phyloP scores from a whole-genome alignment of 345 rosid genomes.

The Pugionium cornutum region DNA sequence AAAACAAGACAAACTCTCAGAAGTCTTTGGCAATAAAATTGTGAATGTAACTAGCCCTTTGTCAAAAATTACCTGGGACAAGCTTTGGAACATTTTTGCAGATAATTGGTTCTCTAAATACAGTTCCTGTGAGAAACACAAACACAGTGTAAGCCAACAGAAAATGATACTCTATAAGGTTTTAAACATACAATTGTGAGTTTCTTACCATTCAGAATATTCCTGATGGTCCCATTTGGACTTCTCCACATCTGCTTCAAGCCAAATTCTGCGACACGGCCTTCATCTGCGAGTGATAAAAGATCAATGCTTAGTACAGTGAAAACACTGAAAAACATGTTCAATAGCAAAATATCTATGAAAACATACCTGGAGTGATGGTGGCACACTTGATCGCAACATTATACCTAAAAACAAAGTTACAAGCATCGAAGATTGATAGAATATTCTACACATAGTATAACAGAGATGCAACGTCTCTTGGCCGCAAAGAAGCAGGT shows the following conservation, averaged over 20 bases:
- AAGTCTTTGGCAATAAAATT: background rate
- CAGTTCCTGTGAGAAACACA: conserved; percentile 70
- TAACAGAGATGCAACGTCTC: background rate
- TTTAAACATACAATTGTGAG: conserved; percentile 3
- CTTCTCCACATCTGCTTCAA: conserved; percentile 98
- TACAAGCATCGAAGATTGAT: background rate
- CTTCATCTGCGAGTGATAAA: conserved; percentile 65
- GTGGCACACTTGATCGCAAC: conserved; percentile 99
- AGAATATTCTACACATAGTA: background rate
- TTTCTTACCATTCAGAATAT: conserved; percentile 51
- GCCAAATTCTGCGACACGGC: conserved; percentile 77
- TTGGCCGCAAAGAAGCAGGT: background rate
- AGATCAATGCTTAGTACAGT: conserved; percentile 16
- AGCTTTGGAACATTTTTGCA: conserved; percentile 90
- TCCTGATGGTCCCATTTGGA: conserved; percentile 70
- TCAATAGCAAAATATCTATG: background rate
- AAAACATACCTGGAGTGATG: conserved; percentile 84
- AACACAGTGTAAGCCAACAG: conserved; percentile 6
- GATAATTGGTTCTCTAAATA: conserved; percentile 93
- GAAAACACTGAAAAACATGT: background rate
- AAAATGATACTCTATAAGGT: conserved; percentile 3
- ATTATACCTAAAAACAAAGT: conserved; percentile 63
- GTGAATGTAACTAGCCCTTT: background rate
- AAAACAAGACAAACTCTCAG: conserved; percentile 16
- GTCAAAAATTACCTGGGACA: conserved; percentile 60